Conservation (phyloP, 2,329 filamentous ascomycete genomes). For the Pseudogymnoascus sp. region DNA sequence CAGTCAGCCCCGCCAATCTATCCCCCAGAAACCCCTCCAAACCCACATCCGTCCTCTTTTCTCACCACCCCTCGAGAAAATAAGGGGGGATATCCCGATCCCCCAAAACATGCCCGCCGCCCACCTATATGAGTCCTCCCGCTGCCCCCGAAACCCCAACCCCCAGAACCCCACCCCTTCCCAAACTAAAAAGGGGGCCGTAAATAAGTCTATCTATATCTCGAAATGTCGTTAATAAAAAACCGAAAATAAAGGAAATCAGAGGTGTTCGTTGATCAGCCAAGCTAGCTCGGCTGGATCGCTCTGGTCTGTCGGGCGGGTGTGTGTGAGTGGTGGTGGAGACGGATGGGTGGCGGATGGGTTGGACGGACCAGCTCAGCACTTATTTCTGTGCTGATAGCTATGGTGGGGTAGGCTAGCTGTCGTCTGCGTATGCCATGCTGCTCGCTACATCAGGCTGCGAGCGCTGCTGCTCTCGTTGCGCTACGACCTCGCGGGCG, state of each 20-base stretch:
- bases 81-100: background rate
- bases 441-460: background rate
- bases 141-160: background rate
- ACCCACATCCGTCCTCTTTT: background rate
- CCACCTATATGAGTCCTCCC: background rate
- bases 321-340: background rate
- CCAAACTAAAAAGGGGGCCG: background rate
- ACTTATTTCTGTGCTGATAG: background rate
- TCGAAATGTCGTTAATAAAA: background rate
- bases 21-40: background rate
- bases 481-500: constrained; percentile 74
- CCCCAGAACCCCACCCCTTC: background rate
- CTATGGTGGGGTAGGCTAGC: background rate
- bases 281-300: background rate
- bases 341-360: background rate
- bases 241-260: background rate
- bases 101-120: background rate
- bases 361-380: background rate
- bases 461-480: constrained; percentile 28
- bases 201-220: background rate
- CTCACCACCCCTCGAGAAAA: background rate
- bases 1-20: background rate
- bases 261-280: background rate
- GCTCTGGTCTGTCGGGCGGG: background rate
- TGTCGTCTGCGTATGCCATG: background rate